These are phyloP conservation scores for Clavaria fumosa DNA, from an alignment of 768 basidiomycete species.

Conservation along the genomic window DNA sequence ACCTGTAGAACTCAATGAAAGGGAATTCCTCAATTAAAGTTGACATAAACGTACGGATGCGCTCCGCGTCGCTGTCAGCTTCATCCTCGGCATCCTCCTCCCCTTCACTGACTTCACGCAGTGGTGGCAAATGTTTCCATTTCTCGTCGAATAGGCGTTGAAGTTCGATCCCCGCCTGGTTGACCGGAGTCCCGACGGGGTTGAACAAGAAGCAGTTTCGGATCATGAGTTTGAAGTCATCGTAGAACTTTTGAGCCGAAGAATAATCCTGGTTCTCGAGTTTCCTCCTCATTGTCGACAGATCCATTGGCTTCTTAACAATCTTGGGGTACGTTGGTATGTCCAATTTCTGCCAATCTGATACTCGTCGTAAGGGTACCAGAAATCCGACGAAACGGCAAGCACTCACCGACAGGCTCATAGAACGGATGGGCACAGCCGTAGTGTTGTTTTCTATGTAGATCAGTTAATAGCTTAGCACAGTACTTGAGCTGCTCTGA, in stretches of 20 bases:
- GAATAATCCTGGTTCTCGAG: slow-evolving; percentile 65
- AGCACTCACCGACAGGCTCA: slow-evolving; percentile 66
- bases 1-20: slow-evolving; percentile 25
- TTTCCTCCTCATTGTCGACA: slow-evolving; percentile 77
- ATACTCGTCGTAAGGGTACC: slow-evolving; percentile 6
- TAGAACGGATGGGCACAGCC: slow-evolving; percentile 71
- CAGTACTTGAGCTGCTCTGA: slow-evolving; percentile 80
- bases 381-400: slow-evolving; percentile 18
- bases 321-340: slow-evolving; percentile 78
- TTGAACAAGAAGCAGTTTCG: slow-evolving; percentile 90
- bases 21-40: slow-evolving; percentile 4
- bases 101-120: slow-evolving; percentile 42
- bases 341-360: slow-evolving; percentile 65
- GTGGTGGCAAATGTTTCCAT: slow-evolving; percentile 64
- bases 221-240: slow-evolving; percentile 91
- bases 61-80: slow-evolving; percentile 53
- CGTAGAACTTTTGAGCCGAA: slow-evolving; percentile 66
- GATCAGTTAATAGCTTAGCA: slow-evolving; percentile 51
- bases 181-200: slow-evolving; percentile 73
- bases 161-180: slow-evolving; percentile 74
- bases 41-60: slow-evolving; percentile 37
- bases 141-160: slow-evolving; percentile 85
- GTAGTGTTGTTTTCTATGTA: slow-evolving; percentile 69
- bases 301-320: slow-evolving; percentile 92
- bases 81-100: slow-evolving; percentile 56